Evolutionary conservation across 805 yeast genomes (phyloP).

Genomic region (Cyberlindnera bimundalis): DNA sequence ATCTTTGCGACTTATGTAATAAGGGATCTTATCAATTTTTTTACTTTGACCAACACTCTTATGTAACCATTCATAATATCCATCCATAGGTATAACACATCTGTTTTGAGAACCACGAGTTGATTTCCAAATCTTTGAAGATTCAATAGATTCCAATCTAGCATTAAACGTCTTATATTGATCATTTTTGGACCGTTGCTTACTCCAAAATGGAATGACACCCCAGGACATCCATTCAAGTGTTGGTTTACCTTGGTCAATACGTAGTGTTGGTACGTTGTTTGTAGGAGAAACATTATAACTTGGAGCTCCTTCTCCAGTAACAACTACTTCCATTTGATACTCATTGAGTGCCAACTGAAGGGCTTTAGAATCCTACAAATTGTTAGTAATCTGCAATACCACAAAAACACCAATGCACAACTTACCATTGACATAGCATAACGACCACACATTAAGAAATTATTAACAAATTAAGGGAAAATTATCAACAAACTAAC

Average conservation of each 20-base stretch:
- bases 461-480: too few species aligned
- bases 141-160: slow-evolving; percentile 56
- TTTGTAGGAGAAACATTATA: slow-evolving; percentile 65
- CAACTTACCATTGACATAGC: slow-evolving; percentile 43
- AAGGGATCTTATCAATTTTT: slow-evolving; percentile 51
- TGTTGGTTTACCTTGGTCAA: slow-evolving; percentile 4
- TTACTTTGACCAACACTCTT: slow-evolving; percentile 27
- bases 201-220: slow-evolving; percentile 65
- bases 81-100: slow-evolving; percentile 76
- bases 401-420: too few species aligned
- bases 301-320: slow-evolving; percentile 30
- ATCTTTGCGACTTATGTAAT: slow-evolving; percentile 56
- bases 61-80: slow-evolving; percentile 80
- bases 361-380: slow-evolving; percentile 16
- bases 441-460: slow-evolving; percentile 65
- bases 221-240: slow-evolving; percentile 75
- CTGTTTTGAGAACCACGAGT: slow-evolving; percentile 43
- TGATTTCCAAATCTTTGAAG: slow-evolving; percentile 54
- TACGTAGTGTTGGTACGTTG: slow-evolving; percentile 38
- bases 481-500: too few species aligned
- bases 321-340: slow-evolving; percentile 5
- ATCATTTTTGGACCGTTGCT: slow-evolving; percentile 31
- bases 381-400: neutral
- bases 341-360: slow-evolving; percentile 14
- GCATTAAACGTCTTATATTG: slow-evolving; percentile 68